Evolutionary conservation across 179 eudicot genomes (phyloP).

Genomic region (Silene coronaria): DNA sequence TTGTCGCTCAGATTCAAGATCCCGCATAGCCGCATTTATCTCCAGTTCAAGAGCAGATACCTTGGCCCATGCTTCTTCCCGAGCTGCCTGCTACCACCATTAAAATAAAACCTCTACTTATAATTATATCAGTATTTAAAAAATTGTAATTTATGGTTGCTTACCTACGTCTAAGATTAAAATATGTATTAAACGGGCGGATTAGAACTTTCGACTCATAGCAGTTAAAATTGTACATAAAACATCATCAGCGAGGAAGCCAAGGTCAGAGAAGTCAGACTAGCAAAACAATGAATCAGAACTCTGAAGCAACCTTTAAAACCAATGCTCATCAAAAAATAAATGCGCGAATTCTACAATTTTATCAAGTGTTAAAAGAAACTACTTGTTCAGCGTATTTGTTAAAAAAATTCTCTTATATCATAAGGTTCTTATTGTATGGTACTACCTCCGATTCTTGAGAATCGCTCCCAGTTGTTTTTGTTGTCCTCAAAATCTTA

Average conservation of each 20-base stretch:
- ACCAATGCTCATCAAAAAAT: background rate
- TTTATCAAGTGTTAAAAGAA: background rate
- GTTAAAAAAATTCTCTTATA: background rate
- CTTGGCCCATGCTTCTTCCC: constrained; percentile 99
- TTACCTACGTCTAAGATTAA: background rate
- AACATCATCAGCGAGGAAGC: background rate
- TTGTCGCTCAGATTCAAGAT: constrained; percentile 85
- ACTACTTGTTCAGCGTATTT: background rate
- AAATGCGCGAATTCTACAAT: background rate
- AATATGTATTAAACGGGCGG: background rate
- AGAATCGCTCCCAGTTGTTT: too few relatives aligned
- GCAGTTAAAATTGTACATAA: background rate
- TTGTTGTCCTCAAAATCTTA: too few relatives aligned
- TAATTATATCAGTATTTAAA: constrained; percentile 22
- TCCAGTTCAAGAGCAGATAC: constrained; percentile 89
- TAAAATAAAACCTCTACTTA: constrained; percentile 41
- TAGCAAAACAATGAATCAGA: background rate
- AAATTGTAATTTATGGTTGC: background rate
- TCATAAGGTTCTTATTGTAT: too few relatives aligned
- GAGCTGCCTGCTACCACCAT: constrained; percentile 96
- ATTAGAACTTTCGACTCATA: background rate
- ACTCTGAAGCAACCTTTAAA: background rate
- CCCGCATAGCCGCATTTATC: constrained; percentile 82
- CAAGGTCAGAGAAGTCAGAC: constrained; percentile 5
- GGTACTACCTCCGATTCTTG: too few relatives aligned